Evolutionary conservation across 352 stramenopile genomes (phyloP).

Genomic region (Globisporangium camurandrum): DNA sequence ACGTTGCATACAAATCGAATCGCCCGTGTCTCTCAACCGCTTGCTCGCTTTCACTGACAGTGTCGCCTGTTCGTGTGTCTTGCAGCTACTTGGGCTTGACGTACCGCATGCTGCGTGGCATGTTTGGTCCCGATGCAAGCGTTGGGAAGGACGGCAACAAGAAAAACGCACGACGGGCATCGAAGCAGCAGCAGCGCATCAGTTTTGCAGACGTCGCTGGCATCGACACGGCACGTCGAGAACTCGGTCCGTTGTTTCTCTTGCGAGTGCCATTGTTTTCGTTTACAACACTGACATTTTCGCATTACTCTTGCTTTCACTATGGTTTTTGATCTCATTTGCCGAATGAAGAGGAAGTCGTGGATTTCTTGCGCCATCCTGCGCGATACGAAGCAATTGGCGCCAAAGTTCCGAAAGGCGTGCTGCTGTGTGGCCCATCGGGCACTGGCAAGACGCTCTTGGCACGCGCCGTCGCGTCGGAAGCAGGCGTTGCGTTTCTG

Average conservation of each 20-base stretch:
- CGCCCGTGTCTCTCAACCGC: too few species aligned
- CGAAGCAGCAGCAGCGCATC: constrained; percentile 28
- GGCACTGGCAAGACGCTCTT: constrained; percentile 94
- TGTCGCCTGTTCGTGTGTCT: background rate
- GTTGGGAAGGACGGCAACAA: constrained; percentile 64
- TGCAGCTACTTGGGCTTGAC: constrained; percentile 72
- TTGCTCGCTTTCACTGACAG: background rate
- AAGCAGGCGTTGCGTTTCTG: constrained; percentile 92
- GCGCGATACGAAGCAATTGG: constrained; percentile 90
- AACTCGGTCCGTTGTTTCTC: constrained; percentile 48
- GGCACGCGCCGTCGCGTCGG: constrained; percentile 87
- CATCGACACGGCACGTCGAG: constrained; percentile 90
- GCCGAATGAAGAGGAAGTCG: constrained; percentile 73
- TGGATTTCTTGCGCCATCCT: constrained; percentile 93
- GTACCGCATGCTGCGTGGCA: constrained; percentile 72
- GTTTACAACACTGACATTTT: background rate
- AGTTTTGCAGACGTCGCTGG: constrained; percentile 92
- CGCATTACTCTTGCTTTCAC: background rate
- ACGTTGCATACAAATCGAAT: too few species aligned
- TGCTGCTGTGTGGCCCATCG: constrained; percentile 91
- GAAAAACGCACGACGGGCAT: constrained; percentile 21
- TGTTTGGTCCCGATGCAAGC: constrained; percentile 39
- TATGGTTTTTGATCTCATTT: background rate
- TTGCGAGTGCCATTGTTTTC: background rate
- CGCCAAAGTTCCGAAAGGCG: constrained; percentile 88